Base-by-base conservation (phyloP, 2,329 filamentous ascomycete genomes). In the Tolypocladium nubicola region DNA sequence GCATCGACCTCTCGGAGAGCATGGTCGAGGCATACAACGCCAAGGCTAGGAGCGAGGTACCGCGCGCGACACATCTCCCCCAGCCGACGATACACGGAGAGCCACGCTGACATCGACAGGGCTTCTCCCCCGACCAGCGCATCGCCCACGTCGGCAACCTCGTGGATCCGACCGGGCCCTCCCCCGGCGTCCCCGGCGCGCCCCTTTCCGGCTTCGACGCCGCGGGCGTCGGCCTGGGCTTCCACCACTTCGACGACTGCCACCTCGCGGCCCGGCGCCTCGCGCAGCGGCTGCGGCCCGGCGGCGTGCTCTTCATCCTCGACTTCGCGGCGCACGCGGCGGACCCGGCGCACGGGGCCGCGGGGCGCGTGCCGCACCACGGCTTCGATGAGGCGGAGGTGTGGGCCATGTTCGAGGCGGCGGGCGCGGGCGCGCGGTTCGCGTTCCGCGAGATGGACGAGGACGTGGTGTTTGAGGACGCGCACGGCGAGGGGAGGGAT, bases 131-230 rank as follows among this genome's bases (percentile, higher is more conserved):
- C 1, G 71, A 77, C 5, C 80, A 84, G 61, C 83, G 86, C 77
- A 69, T 69, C 59, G 84, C 82, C 23, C 71, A 79, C 56, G 71
- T 78, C 30, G 86, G 83, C 52, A 80, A 89, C 65, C 76, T 89
- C 8, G 69, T 81, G 37, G 72, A 73, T 57, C 66, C 74, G 2
- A 61, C 68, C 10, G 74, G 79, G 52, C 66, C 76, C 3, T 73
- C 77, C 47, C 77, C 87, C 21, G 72, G 76, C 1, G 72, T 79
- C 26, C 79, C 81, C 43, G 79, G 78, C 53, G 73, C 80, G 11
- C 78, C 84, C 38, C 90, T 88, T 73, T 81, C 78, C 67, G 76
- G 83, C 66, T 90, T 93, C 66, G 88, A 93, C 68, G 66, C 87
- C 40, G 81, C 81, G 7, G 79, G 78, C 47, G 80, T 88, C 21